Evolutionary conservation across 352 stramenopile genomes (phyloP).

Genomic region (Phytophthora cryptogea): DNA sequence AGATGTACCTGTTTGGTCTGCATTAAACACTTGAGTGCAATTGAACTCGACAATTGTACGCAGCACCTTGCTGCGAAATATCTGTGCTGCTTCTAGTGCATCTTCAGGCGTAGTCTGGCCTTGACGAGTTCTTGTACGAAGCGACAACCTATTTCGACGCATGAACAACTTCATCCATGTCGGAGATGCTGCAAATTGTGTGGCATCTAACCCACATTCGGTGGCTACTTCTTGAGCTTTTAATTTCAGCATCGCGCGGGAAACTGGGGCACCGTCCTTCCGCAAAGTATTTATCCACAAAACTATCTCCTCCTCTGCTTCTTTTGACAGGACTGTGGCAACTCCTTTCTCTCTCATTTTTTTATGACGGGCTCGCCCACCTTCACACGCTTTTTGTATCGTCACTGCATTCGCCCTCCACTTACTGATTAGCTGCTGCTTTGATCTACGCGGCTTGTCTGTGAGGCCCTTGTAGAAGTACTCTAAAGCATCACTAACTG

Average conservation of each 20-base stretch:
- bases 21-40: conserved; percentile 13
- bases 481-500: not conserved
- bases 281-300: not conserved
- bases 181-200: not conserved
- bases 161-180: too few species aligned
- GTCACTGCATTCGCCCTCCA: not conserved
- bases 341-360: conserved; percentile 1
- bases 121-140: conserved; percentile 3
- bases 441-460: not conserved
- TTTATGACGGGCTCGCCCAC: not conserved
- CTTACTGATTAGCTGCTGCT: conserved; percentile 3
- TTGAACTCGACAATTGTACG: conserved; percentile 9
- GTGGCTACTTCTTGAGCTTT: conserved; percentile 1
- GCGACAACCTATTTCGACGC: conserved; percentile 1
- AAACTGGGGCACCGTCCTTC: conserved; percentile 6
- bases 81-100: not conserved
- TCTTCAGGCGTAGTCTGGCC: conserved; percentile 7
- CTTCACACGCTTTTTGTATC: not conserved
- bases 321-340: conserved; percentile 4
- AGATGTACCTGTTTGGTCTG: conserved; percentile 8
- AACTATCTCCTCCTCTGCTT: conserved; percentile 2
- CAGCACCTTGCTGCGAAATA: not conserved
- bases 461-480: not conserved
- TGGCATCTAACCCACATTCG: not conserved
- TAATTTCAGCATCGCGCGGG: not conserved